Evolutionary conservation across 2,329 filamentous ascomycete genomes (phyloP).

Genomic region (Pseudogymnoascus sp.): DNA sequence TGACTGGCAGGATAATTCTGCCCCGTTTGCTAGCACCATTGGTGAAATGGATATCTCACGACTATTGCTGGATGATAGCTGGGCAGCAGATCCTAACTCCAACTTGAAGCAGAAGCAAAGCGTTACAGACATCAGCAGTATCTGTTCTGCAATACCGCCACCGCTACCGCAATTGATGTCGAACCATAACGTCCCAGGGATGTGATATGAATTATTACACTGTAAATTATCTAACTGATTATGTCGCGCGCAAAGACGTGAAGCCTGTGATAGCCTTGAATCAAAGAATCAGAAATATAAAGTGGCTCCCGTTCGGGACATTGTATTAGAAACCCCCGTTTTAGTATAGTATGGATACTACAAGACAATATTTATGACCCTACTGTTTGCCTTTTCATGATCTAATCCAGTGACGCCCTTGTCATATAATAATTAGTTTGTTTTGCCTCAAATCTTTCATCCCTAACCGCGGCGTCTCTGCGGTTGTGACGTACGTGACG

Average conservation of each 20-base stretch:
- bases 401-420: neutral
- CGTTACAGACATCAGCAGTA: conserved; percentile 24
- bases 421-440: neutral
- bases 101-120: conserved; percentile 21
- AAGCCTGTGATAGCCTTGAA: neutral
- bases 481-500: neutral
- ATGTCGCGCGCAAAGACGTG: neutral
- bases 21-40: conserved; percentile 35
- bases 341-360: conserved; percentile 1
- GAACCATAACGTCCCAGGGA: conserved; percentile 9
- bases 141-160: conserved; percentile 20
- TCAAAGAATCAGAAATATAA: neutral
- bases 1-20: conserved; percentile 37
- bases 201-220: conserved; percentile 11
- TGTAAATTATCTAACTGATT: neutral
- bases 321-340: neutral
- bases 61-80: conserved; percentile 47
- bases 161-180: conserved; percentile 9
- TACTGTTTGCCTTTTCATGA: neutral
- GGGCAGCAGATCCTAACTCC: conserved; percentile 17
- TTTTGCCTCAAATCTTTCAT: neutral
- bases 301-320: neutral
- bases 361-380: neutral
- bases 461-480: neutral
- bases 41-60: conserved; percentile 57